A percentile compares a stretch with the other conserved stretches of the same genome.
Conservation (phyloP, 768 basidiomycete species). For the Collybiopsis confluens region DNA sequence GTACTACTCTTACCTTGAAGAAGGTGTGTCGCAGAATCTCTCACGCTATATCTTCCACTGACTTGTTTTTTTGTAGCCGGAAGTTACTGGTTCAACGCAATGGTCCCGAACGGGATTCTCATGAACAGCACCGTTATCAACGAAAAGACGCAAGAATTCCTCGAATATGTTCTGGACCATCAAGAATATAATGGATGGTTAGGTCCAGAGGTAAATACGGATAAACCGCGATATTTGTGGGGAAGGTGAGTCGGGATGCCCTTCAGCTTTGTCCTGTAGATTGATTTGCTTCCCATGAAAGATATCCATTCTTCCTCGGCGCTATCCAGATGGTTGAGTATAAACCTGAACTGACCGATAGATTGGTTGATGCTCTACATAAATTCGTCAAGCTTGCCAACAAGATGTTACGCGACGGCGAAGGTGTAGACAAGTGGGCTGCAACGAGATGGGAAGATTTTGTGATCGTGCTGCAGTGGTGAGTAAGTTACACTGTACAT, state of each 20-base stretch:
- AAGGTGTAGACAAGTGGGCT: slow-evolving; percentile 51
- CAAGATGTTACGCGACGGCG: slow-evolving; percentile 43
- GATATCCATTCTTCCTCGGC: slow-evolving; percentile 53
- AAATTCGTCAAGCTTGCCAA: slow-evolving; percentile 52
- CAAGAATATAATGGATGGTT: slow-evolving; percentile 54
- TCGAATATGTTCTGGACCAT: slow-evolving; percentile 46
- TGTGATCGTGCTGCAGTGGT: slow-evolving; percentile 53
- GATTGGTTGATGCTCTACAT: slow-evolving; percentile 44
- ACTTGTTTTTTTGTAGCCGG: slow-evolving; percentile 31
- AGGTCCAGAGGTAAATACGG: slow-evolving; percentile 49
- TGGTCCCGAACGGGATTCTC: slow-evolving; percentile 49
- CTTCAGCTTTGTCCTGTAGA: not conserved
- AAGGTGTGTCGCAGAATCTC: slow-evolving; percentile 18
- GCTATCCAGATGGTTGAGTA: slow-evolving; percentile 54
- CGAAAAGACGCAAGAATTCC: slow-evolving; percentile 41
- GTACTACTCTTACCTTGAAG: slow-evolving; percentile 30
- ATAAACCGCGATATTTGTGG: slow-evolving; percentile 51
- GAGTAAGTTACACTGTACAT: slow-evolving; percentile 1
- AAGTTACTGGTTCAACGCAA: slow-evolving; percentile 59
- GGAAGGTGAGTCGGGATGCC: slow-evolving; percentile 31
- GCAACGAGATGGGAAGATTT: slow-evolving; percentile 58
- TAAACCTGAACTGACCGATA: slow-evolving; percentile 35
- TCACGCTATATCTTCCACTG: not conserved
- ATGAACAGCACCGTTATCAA: slow-evolving; percentile 43
- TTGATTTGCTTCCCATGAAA: slow-evolving; percentile 12